These are phyloP conservation scores for Trichoderma harzianum DNA, from an alignment of 2,329 filamentous ascomycete genomes.

Conservation along the genomic window DNA sequence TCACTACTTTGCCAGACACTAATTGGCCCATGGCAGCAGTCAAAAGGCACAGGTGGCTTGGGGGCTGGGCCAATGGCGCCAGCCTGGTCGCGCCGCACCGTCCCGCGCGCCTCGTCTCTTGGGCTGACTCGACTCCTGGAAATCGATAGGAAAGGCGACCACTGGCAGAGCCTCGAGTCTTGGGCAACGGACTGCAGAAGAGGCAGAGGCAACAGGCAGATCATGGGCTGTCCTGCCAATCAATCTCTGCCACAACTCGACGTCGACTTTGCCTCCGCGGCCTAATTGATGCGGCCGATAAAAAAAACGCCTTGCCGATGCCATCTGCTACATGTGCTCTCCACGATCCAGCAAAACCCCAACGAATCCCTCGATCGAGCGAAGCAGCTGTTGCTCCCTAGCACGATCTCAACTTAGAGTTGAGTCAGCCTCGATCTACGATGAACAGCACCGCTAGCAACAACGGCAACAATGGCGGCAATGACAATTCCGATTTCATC, in stretches of 20 bases:
- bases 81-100: conserved; percentile 13
- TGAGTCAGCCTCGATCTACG: not conserved
- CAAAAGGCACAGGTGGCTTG: conserved; percentile 1
- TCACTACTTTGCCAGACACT: not conserved
- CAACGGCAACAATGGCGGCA: not conserved
- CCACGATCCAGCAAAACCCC: not conserved
- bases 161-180: not conserved
- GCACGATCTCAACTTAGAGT: not conserved
- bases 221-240: not conserved
- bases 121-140: not conserved
- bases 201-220: not conserved
- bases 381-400: not conserved
- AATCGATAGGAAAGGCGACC: not conserved
- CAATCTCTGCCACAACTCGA: not conserved
- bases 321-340: not conserved
- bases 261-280: not conserved
- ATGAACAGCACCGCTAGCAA: conserved; percentile 8
- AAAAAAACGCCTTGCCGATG: not conserved
- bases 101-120: conserved; percentile 17
- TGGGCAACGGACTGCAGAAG: not conserved
- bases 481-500: conserved; percentile 32
- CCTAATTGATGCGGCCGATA: not conserved
- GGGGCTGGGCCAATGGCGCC: conserved; percentile 14
- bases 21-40: not conserved
- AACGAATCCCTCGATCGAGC: not conserved